Percentiles rank a stretch among this genome's conserved stretches.
Conservation (phyloP, 139 green algal species). For the Chloropicon primus region DNA sequence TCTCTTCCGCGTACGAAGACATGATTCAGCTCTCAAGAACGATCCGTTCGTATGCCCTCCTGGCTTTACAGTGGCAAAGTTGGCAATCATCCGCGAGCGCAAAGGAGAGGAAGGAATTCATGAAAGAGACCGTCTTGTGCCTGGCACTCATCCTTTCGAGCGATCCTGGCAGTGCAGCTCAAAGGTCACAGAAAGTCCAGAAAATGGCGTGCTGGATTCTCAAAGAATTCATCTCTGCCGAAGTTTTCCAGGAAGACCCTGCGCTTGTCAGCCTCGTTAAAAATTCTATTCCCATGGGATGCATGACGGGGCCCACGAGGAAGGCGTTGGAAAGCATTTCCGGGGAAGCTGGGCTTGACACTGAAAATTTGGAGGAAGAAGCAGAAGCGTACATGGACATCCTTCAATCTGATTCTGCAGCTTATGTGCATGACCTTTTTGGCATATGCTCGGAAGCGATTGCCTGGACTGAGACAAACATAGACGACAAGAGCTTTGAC, state of each 20-base stretch:
- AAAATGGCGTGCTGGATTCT: neutral
- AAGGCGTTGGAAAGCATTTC: neutral
- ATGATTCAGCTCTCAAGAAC: neutral
- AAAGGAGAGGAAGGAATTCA: neutral
- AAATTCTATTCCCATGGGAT: neutral
- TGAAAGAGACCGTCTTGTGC: neutral
- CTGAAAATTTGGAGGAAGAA: neutral
- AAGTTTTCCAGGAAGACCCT: neutral
- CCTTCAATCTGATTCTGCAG: neutral
- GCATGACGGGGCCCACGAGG: neutral
- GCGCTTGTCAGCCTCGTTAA: neutral
- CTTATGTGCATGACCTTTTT: too few relatives aligned
- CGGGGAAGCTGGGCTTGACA: neutral
- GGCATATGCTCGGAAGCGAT: too few relatives aligned
- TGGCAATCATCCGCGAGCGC: neutral
- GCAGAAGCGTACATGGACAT: neutral
- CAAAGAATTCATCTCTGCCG: neutral
- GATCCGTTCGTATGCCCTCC: neutral
- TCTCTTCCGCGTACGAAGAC: too few relatives aligned
- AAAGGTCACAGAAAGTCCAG: neutral
- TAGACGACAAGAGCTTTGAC: too few relatives aligned
- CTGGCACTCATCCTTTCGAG: neutral
- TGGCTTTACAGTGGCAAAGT: neutral
- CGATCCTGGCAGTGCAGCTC: neutral
- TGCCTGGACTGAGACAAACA: too few relatives aligned